Evolutionary conservation across 202 grass and related monocot genomes (phyloP).

Genomic region (Digitaria exilis): DNA sequence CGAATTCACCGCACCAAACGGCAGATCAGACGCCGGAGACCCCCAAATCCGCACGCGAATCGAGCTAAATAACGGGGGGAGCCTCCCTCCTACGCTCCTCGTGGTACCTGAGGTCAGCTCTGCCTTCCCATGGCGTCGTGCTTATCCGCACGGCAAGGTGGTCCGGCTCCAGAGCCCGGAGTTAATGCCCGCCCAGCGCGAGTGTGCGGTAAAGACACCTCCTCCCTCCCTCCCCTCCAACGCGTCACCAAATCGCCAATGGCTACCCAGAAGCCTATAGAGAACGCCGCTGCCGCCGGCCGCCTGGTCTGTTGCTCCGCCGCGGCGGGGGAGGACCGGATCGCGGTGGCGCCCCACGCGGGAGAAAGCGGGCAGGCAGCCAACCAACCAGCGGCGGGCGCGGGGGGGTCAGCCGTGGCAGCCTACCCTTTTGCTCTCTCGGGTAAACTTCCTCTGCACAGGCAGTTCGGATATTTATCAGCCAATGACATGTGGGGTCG

Average conservation of each 20-base stretch:
- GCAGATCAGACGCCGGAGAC: constrained; percentile 26
- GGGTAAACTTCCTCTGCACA: not conserved
- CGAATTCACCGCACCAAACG: constrained; percentile 18
- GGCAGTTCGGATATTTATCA: not conserved
- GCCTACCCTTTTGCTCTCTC: too few relatives aligned
- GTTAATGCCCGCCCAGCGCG: constrained; percentile 53
- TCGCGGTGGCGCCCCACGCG: constrained; percentile 32
- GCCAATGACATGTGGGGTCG: constrained; percentile 20
- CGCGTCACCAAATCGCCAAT: constrained; percentile 31
- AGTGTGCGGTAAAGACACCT: constrained; percentile 20
- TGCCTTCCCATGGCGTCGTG: constrained; percentile 44
- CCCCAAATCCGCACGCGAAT: not conserved
- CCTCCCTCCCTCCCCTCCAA: not conserved
- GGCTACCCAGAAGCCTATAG: constrained; percentile 1
- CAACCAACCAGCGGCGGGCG: constrained; percentile 28
- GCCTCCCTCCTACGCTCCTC: not conserved
- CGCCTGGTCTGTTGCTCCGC: not conserved
- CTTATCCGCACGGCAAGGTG: constrained; percentile 42
- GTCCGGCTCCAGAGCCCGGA: constrained; percentile 16
- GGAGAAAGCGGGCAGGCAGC: not conserved
- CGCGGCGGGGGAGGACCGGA: constrained; percentile 18
- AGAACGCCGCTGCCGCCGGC: not conserved
- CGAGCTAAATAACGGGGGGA: not conserved
- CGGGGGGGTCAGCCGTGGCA: constrained; percentile 16
- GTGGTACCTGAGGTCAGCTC: constrained; percentile 50